Base-by-base conservation (phyloP, 2,329 filamentous ascomycete genomes). In the Xylariaceae sp. region DNA sequence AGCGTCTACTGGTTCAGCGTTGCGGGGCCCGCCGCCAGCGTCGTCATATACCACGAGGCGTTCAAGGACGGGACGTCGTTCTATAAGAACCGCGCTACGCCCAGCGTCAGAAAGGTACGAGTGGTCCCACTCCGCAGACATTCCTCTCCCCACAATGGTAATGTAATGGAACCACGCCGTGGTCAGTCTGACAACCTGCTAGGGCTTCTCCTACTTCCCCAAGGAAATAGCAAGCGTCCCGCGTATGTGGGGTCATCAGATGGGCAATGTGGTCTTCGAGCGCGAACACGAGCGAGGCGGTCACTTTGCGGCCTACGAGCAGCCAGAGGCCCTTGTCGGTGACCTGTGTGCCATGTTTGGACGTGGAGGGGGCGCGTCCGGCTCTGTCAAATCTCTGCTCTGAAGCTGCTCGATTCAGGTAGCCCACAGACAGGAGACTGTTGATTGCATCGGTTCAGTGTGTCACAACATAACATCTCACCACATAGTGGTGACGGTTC, bases 1-100 rank as follows among this genome's bases (percentile, higher is more conserved):
- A 40, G 39, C 18, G 5, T 40, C n/a, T 41, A 43, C 26, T 43
- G 43, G 40, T 45, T 45, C 26, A 43, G 43, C 21, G 26, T 36
- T 2, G 43, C 38, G 2, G 43, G 38, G 3, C 40, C 39, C 6
- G 40, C 29, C 1, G 43, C 43, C 3, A 41, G 43, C 17, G 28
- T 38, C 2, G 22, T 19, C 4, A 43, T 45, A 4, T 45, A 45
- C 15, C 29, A 45, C 19, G 40, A 43, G 19, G 32, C 40, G 5
- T 32, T 21, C 19, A 39, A 32, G 23, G 36, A 33, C 11, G 33
- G 36, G 2, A 29, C 25, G 27, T 9, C 13, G 10, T 3, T 31
- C 9, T 26, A 19, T 14, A 29, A 15, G 22, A 21, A 8, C 11
- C 13, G 30, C 14, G 22, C 16, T n/a, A 18, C 22, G 5, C 33